Percentiles rank a stretch among this genome's conserved stretches.
Evolutionary conservation across 2,329 filamentous ascomycete species (phyloP).

Genomic region (Curvularia spicifera): DNA sequence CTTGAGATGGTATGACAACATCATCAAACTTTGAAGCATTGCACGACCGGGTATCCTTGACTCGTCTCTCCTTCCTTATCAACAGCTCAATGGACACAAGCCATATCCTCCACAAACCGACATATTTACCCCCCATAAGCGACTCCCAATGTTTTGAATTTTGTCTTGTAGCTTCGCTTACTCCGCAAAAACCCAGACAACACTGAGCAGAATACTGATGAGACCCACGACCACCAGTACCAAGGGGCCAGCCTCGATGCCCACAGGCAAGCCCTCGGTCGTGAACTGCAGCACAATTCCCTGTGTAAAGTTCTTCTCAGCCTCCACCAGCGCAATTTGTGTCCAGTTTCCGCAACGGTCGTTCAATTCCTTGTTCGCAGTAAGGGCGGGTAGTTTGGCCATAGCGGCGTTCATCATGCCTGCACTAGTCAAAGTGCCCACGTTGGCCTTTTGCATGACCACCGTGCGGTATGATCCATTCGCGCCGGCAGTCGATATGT

Average conservation of each 20-base stretch:
- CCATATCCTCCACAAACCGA: not conserved
- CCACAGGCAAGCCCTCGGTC: slow-evolving; percentile 39
- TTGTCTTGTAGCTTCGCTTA: slow-evolving; percentile 1
- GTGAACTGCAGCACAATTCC: slow-evolving; percentile 50
- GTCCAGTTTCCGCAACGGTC: slow-evolving; percentile 56
- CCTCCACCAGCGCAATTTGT: slow-evolving; percentile 53
- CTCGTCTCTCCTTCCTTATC: not conserved
- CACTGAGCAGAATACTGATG: slow-evolving; percentile 26
- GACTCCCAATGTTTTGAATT: too few species aligned
- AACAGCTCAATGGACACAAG: not conserved
- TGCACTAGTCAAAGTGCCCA: slow-evolving; percentile 50
- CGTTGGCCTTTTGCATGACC: slow-evolving; percentile 53
- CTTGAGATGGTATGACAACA: not conserved
- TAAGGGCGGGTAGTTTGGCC: slow-evolving; percentile 49
- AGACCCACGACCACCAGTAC: slow-evolving; percentile 25
- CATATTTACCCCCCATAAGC: not conserved
- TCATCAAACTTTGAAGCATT: slow-evolving; percentile 2
- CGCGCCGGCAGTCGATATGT: slow-evolving; percentile 55
- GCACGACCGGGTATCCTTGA: slow-evolving; percentile 5
- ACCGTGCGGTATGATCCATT: slow-evolving; percentile 57
- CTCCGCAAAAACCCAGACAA: slow-evolving; percentile 35
- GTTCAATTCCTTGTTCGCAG: slow-evolving; percentile 52
- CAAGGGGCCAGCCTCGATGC: slow-evolving; percentile 36
- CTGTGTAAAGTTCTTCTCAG: slow-evolving; percentile 54
- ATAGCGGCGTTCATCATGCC: slow-evolving; percentile 54